A percentile compares a stretch with the other conserved stretches of the same genome.
Conservation (phyloP, 139 green algal genomes). For the Coelastrella sp. region DNA sequence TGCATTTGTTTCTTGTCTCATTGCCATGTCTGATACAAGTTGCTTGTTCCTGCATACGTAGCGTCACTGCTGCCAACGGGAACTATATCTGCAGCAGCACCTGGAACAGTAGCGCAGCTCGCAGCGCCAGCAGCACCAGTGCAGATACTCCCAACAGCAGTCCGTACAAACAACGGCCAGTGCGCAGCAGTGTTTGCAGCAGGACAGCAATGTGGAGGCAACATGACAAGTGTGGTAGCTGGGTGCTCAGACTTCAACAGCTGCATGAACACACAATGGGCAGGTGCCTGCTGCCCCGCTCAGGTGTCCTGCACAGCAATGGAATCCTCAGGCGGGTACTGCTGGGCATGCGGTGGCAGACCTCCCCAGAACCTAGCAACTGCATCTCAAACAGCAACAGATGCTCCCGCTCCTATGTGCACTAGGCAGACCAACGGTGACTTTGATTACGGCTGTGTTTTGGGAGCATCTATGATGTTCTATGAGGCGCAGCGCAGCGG, state of each 20-base stretch:
- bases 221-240: slow-evolving; percentile 14
- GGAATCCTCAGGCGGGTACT: not conserved
- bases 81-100: slow-evolving; percentile 20
- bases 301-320: not conserved
- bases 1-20: too few relatives aligned
- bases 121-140: too few relatives aligned
- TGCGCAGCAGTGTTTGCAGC: slow-evolving; percentile 19
- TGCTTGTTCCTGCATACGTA: too few relatives aligned
- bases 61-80: slow-evolving; percentile 18
- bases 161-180: not conserved
- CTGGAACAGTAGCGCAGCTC: not conserved
- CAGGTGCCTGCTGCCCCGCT: slow-evolving; percentile 35
- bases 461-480: slow-evolving; percentile 61
- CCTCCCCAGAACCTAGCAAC: not conserved
- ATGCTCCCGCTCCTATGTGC: slow-evolving; percentile 11
- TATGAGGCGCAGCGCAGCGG: slow-evolving; percentile 70
- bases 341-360: slow-evolving; percentile 41
- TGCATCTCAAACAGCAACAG: slow-evolving; percentile 1
- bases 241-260: slow-evolving; percentile 42
- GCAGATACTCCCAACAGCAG: not conserved
- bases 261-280: slow-evolving; percentile 30
- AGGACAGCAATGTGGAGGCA: slow-evolving; percentile 47
- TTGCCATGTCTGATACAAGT: too few relatives aligned
- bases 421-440: not conserved
- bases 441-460: slow-evolving; percentile 54